phyloP scores from a whole-genome alignment of 371 early-diverging fungal genomes.

The Mucor mucedo region DNA sequence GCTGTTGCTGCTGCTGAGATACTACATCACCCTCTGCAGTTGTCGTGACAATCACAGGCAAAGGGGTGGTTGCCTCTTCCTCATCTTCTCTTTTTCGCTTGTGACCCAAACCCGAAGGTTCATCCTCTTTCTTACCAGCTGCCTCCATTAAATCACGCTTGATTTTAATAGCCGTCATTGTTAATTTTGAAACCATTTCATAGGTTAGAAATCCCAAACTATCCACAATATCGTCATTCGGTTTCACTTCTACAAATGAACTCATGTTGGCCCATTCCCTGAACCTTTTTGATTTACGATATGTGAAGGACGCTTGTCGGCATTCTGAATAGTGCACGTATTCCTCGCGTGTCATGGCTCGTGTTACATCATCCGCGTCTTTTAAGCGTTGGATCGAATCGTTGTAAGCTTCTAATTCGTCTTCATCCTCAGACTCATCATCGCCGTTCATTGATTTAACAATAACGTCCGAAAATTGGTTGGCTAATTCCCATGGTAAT shows the following conservation, averaged over 20 bases:
- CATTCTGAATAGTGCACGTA: conserved; percentile 99
- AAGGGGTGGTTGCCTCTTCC: conserved; percentile 21
- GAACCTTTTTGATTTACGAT: conserved; percentile 93
- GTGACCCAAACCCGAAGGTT: conserved; percentile 19
- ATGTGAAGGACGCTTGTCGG: conserved; percentile 96
- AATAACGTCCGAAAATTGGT: conserved; percentile 74
- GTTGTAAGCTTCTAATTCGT: conserved; percentile 85
- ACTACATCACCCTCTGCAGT: conserved; percentile 7
- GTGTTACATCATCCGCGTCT: conserved; percentile 91
- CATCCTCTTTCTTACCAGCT: conserved; percentile 36
- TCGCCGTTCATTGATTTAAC: conserved; percentile 61
- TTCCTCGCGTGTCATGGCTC: conserved; percentile 96
- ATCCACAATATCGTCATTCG: conserved; percentile 95
- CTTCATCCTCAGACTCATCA: conserved; percentile 83
- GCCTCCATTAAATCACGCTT: conserved; percentile 58
- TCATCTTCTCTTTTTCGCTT: conserved; percentile 53
- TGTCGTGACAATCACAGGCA: conserved; percentile 8
- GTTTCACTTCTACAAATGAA: conserved; percentile 83
- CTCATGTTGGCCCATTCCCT: conserved; percentile 96
- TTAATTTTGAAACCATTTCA: conserved; percentile 94
- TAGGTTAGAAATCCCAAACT: conserved; percentile 95
- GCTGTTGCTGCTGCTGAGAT: background rate
- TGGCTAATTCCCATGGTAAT: conserved; percentile 90
- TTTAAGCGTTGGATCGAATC: conserved; percentile 81
- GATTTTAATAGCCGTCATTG: conserved; percentile 84